These are phyloP conservation scores for Penicillium frequentans DNA, from an alignment of 2,329 filamentous ascomycete species.

Conservation along the genomic window DNA sequence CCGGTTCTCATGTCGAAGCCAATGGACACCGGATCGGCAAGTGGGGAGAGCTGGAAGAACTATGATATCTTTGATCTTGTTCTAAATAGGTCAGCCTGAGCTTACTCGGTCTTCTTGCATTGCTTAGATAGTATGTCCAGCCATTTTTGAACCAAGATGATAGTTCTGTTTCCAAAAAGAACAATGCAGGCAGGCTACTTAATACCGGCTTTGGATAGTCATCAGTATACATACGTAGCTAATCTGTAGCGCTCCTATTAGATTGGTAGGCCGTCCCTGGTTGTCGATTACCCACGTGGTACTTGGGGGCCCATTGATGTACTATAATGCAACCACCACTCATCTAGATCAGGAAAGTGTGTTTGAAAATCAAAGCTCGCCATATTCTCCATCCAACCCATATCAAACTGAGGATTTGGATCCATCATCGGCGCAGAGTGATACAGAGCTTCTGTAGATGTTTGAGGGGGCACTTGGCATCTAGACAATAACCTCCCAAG, in stretches of 20 bases:
- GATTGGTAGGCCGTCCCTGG: neutral
- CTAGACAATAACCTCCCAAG: conserved; percentile 24
- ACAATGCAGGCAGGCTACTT: neutral
- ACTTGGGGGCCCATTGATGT: conserved; percentile 3
- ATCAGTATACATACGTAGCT: neutral
- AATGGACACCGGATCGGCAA: conserved; percentile 7
- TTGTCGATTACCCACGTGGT: neutral
- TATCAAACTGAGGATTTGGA: conserved; percentile 26
- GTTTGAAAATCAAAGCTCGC: conserved; percentile 32
- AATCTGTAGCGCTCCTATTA: neutral
- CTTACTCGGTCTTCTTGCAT: neutral
- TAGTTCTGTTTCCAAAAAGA: neutral
- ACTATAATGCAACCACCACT: conserved; percentile 23
- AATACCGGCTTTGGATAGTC: neutral
- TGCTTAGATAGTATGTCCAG: neutral
- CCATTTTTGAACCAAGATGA: neutral
- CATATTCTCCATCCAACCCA: conserved; percentile 28
- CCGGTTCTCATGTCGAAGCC: conserved; percentile 36
- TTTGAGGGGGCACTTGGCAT: conserved; percentile 15
- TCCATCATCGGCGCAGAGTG: conserved; percentile 26
- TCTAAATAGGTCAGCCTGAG: conserved; percentile 27
- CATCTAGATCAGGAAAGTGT: conserved; percentile 21
- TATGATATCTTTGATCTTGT: conserved; percentile 43
- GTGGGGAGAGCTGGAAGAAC: conserved; percentile 30
- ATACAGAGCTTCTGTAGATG: conserved; percentile 12